A percentile compares a stretch with the other conserved stretches of the same genome.
Conservation (phyloP, 192 early-diverging fungal species). For the Allomyces javanicus region DNA sequence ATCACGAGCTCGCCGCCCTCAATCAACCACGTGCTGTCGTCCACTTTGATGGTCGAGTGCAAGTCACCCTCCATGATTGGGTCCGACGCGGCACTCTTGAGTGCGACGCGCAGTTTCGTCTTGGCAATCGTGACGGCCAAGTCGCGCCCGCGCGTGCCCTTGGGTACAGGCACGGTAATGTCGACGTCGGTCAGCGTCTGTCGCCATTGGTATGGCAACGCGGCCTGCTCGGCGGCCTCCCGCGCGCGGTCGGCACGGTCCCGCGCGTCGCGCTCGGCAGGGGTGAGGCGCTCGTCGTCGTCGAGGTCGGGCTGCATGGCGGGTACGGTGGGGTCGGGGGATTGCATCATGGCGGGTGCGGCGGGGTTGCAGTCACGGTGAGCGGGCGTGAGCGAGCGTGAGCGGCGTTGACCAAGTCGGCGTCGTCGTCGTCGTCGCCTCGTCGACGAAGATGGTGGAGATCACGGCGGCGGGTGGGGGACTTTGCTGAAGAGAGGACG, state of each 20-base stretch:
- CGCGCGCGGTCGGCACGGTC: background rate
- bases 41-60: constrained; percentile 41
- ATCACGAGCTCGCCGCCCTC: constrained; percentile 52
- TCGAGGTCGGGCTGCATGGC: background rate
- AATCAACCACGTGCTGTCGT: constrained; percentile 58
- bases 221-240: constrained; percentile 4
- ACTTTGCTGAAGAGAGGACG: background rate
- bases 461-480: background rate
- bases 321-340: too few species aligned
- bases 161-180: constrained; percentile 44
- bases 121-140: constrained; percentile 46
- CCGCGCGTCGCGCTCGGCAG: background rate
- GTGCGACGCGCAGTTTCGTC: constrained; percentile 37
- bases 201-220: constrained; percentile 55
- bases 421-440: too few species aligned
- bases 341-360: background rate
- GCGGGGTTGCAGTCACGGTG: background rate
- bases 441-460: background rate
- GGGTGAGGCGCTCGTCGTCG: background rate
- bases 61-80: constrained; percentile 29
- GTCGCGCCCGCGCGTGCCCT: constrained; percentile 46
- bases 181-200: constrained; percentile 74
- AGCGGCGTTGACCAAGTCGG: background rate
- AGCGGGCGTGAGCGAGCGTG: background rate
- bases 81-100: constrained; percentile 42